These are phyloP conservation scores for Parmelia sp. DNA, from an alignment of 495 filamentous ascomycete species.

Conservation along the genomic window DNA sequence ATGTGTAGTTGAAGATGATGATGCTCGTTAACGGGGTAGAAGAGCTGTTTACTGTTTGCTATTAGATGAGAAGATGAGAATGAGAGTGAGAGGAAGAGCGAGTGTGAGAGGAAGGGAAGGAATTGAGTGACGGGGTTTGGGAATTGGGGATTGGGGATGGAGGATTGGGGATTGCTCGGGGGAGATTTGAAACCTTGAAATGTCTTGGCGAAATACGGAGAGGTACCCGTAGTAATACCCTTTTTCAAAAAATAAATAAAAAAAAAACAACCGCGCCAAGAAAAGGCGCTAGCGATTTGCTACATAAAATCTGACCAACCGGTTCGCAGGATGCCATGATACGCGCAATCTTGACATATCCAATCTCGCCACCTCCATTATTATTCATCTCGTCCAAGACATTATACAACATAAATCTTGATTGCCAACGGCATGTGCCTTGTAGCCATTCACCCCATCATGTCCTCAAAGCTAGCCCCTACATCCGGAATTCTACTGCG, in stretches of 20 bases:
- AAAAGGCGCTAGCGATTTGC: not conserved
- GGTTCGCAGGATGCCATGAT: not conserved
- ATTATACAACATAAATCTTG: no score
- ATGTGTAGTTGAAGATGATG: not conserved
- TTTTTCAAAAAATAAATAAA: not conserved
- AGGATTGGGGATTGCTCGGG: slow-evolving; percentile 8
- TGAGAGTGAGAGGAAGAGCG: no score
- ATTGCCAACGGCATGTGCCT: no score
- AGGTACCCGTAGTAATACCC: no score
- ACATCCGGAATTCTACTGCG: not conserved
- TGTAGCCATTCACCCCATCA: no score
- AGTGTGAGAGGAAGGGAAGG: no score
- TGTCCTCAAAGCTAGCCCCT: not conserved
- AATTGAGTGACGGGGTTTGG: no score
- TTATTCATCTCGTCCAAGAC: not conserved
- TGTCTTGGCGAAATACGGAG: not conserved
- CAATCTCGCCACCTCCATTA: not conserved
- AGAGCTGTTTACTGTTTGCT: no score
- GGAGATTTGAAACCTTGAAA: not conserved
- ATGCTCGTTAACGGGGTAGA: slow-evolving; percentile 4
- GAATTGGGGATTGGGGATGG: no score
- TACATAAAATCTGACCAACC: not conserved
- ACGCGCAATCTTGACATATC: no score
- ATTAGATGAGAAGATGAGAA: no score
- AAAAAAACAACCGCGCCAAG: not conserved